Evolutionary conservation across 495 filamentous ascomycete genomes (phyloP).

Genomic region (Sabuloglossum arenarium): DNA sequence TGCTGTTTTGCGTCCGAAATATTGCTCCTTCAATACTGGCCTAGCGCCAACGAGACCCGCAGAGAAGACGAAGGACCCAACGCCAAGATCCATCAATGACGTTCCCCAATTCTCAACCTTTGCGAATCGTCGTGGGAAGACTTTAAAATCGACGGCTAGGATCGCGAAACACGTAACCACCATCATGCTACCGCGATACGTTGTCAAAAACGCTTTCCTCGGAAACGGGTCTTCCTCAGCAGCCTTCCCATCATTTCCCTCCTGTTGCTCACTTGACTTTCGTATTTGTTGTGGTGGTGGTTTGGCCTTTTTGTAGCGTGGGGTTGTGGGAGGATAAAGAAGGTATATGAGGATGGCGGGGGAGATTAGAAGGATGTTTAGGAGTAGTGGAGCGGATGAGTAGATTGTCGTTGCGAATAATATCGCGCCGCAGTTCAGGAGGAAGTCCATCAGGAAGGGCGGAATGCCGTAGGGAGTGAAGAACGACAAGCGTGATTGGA

Average conservation of each 20-base stretch:
- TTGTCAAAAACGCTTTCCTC: slow-evolving; percentile 75
- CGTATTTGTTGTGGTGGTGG: slow-evolving; percentile 21
- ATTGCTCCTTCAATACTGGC: slow-evolving; percentile 52
- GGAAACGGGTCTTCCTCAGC: slow-evolving; percentile 32
- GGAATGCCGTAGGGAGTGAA: slow-evolving; percentile 54
- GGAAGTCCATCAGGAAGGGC: slow-evolving; percentile 55
- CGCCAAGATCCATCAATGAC: slow-evolving; percentile 92
- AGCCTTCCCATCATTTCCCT: slow-evolving; percentile 10
- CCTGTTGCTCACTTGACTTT: slow-evolving; percentile 4
- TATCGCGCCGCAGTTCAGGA: slow-evolving; percentile 64
- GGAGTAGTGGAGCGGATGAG: slow-evolving; percentile 47
- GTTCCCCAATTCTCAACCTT: slow-evolving; percentile 98
- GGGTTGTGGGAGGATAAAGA: slow-evolving; percentile 19
- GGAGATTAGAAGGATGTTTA: slow-evolving; percentile 52
- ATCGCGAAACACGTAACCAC: slow-evolving; percentile 83
- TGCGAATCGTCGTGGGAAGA: slow-evolving; percentile 86
- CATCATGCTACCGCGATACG: slow-evolving; percentile 80
- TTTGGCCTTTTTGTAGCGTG: slow-evolving; percentile 29
- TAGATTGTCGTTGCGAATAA: slow-evolving; percentile 79
- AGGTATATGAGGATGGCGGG: slow-evolving; percentile 44
- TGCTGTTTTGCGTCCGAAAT: slow-evolving; percentile 22
- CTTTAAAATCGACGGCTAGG: slow-evolving; percentile 84
- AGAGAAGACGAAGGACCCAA: slow-evolving; percentile 94
- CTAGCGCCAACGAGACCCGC: slow-evolving; percentile 82
- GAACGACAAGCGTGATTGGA: slow-evolving; percentile 71